phyloP scores from a whole-genome alignment of 2,329 filamentous ascomycete genomes.

The Pyricularia sp. region DNA sequence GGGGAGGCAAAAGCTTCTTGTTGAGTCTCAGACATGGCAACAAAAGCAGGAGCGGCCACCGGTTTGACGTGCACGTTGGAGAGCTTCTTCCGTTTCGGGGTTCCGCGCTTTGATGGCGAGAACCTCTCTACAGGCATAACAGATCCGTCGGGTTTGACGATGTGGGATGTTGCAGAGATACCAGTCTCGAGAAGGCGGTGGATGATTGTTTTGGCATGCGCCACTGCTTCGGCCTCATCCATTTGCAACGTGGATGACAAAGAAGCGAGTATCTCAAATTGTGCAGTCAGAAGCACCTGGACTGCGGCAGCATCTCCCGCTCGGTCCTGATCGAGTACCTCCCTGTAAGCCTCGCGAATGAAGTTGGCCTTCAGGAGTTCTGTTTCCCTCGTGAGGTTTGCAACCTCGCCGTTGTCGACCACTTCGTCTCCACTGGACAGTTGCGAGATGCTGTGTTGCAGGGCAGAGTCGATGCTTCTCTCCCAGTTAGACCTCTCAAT shows the following conservation, averaged over 20 bases:
- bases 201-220: conserved; percentile 69
- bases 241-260: conserved; percentile 74
- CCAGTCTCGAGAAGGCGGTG: conserved; percentile 70
- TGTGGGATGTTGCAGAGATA: conserved; percentile 63
- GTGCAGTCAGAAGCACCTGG: conserved; percentile 76
- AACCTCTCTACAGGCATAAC: conserved; percentile 54
- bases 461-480: conserved; percentile 73
- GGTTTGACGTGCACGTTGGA: conserved; percentile 31
- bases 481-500: conserved; percentile 80
- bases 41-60: conserved; percentile 33
- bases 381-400: conserved; percentile 68
- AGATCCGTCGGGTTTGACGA: conserved; percentile 81
- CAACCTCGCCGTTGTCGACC: conserved; percentile 57
- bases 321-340: conserved; percentile 78
- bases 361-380: conserved; percentile 79
- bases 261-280: conserved; percentile 84
- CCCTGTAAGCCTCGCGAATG: conserved; percentile 66
- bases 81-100: conserved; percentile 63
- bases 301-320: conserved; percentile 67
- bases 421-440: conserved; percentile 60
- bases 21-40: conserved; percentile 17
- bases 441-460: conserved; percentile 76
- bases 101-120: conserved; percentile 62
- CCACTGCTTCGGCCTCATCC: conserved; percentile 73
- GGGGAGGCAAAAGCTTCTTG: conserved; percentile 48